Percentiles rank a stretch among this genome's conserved stretches.
phyloP scores from a whole-genome alignment of 257 asterid species.

The Nicotiana otophora region DNA sequence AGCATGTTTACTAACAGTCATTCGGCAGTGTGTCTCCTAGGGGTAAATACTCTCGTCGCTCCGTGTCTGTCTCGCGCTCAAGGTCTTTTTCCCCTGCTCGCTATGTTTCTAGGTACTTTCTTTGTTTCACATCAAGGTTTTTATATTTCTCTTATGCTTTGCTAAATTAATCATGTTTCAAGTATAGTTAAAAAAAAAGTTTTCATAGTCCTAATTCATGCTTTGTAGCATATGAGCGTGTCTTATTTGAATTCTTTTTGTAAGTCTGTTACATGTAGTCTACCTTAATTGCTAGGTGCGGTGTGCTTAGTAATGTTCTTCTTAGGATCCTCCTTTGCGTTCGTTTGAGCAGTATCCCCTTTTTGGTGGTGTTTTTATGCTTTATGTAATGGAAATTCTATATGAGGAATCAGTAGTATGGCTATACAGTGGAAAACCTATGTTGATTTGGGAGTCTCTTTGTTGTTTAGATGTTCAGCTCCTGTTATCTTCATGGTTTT shows the following conservation, averaged over 20 bases:
- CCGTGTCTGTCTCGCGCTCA: slow-evolving; percentile 47
- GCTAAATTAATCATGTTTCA: not conserved
- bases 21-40: slow-evolving; percentile 44
- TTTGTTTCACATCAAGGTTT: not conserved
- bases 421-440: not conserved
- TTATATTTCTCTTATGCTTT: not conserved
- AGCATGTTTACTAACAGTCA: not conserved
- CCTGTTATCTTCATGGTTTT: not conserved
- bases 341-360: not conserved
- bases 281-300: not conserved
- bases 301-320: not conserved
- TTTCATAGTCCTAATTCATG: not conserved
- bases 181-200: not conserved
- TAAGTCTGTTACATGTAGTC: not conserved
- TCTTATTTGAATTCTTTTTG: not conserved
- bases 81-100: slow-evolving; percentile 42
- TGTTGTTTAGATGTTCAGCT: not conserved
- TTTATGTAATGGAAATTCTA: not conserved
- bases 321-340: not conserved
- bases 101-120: slow-evolving; percentile 47
- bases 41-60: slow-evolving; percentile 29
- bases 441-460: not conserved
- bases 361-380: not conserved
- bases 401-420: not conserved
- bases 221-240: not conserved